Evolutionary conservation across 768 basidiomycete species (phyloP).

Genomic region (Phylloporus scabripes): DNA sequence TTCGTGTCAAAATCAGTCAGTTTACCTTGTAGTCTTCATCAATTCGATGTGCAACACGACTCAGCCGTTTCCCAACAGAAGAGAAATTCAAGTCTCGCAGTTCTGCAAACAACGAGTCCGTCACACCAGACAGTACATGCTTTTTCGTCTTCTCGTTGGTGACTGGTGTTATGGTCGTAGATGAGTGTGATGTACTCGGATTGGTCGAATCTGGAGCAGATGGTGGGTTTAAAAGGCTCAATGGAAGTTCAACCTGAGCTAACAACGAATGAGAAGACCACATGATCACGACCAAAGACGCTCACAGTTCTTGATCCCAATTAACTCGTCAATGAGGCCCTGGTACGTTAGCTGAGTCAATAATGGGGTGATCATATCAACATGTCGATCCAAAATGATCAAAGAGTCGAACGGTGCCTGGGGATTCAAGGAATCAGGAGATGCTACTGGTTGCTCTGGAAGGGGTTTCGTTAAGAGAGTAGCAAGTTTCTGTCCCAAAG

Average conservation of each 20-base stretch:
- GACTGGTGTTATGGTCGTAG: conserved; percentile 44
- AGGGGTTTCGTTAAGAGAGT: conserved; percentile 61
- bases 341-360: conserved; percentile 96
- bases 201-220: conserved; percentile 36
- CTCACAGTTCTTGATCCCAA: conserved; percentile 87
- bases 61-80: conserved; percentile 76
- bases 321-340: conserved; percentile 88
- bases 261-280: conserved; percentile 4
- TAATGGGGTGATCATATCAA: conserved; percentile 94
- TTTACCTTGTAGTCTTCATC: conserved; percentile 90
- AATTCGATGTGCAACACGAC: conserved; percentile 72
- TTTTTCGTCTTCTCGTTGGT: conserved; percentile 86
- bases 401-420: conserved; percentile 75
- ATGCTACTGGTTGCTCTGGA: conserved; percentile 36
- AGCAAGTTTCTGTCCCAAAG: conserved; percentile 58
- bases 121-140: conserved; percentile 69
- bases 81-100: conserved; percentile 91
- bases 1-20: background rate
- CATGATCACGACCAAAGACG: background rate
- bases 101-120: conserved; percentile 78
- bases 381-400: conserved; percentile 83
- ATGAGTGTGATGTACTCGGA: conserved; percentile 38
- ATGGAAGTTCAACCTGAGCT: conserved; percentile 81
- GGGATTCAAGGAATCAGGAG: conserved; percentile 39
- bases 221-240: conserved; percentile 60